Evolutionary conservation across 140 eudicot species (phyloP), one percentile per base, ranked within the genome.

Genomic region (Oenanthe javanica): DNA sequence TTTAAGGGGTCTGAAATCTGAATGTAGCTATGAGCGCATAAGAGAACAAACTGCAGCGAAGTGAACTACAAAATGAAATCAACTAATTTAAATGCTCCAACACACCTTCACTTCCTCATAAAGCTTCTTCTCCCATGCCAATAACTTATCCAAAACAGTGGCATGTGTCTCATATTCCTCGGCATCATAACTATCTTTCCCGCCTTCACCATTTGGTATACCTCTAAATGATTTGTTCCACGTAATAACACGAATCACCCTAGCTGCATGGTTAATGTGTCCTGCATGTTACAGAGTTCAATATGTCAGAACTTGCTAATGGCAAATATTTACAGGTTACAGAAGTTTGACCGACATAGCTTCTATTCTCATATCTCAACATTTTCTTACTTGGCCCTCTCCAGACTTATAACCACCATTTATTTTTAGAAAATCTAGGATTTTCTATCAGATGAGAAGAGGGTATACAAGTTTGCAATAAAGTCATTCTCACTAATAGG

Each of bases 121-220:
- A 6, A 95, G 92, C 84, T 95, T 95, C 83, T 95, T 95, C 90
- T 95, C 99, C 99, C 99, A 95, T 0, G 99, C 99, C 72, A 95
- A 89, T 77, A 95, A 85, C 83, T 95, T 95, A 84, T 95, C 99
- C 63, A 95, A 89, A 74, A 95, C 94, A 51, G 98, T 95, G 55
- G 99, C 98, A 80, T 93, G 99, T 5, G 99, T 95, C 87, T 95
- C 99, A 45, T 88, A 87, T 55, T 91, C 89, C 19, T 91, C 97
- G 57, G 86, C 81, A 51, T 91, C 96, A 61, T 80, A 82, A 57
- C 88, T 90, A 79, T 93, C 92, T 36, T 90, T 95, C 38, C 89
- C 89, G 72, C 79, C 91, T 31, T 92, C 97, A 79, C 93, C 89
- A 79, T 89, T 90, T 0, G 89, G 83, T 4, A 83, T 84, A 59